Evolutionary conservation across 257 asterid genomes (phyloP), one percentile per base, ranked within the genome.

Genomic region (Solanum sitiens): DNA sequence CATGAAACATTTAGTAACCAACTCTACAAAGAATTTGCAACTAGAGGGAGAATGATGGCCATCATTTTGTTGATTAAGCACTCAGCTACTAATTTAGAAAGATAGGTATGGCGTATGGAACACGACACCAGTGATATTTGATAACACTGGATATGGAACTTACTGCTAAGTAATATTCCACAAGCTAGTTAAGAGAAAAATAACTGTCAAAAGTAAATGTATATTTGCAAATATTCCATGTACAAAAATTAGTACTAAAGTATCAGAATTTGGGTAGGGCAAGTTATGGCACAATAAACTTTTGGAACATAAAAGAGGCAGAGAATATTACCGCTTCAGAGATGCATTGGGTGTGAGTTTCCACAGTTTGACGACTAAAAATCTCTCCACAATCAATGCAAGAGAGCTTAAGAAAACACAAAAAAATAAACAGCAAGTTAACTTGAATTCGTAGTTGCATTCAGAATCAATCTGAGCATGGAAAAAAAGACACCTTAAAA

Each of bases 361-460:
- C 98, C 75, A 95, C 98, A 37, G 93, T 91, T 16, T 93, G 92
- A 91, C 93, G 94, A 85, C 95, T 91, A 88, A 97, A 97, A 15
- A 90, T 91, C 94, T 95, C 90, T 70, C 98, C 98, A 79, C 99
- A 97, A 68, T 97, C 99, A 89, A 97, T 95, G 93, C 99, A 97
- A 44, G 99, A 95, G 40, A 97, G 83, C 99, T 95, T 80, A 35
- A 87, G 3, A 18, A 85, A 84, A 25, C 23, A 35, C 27, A 87
- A 35, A 32, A 15, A 59, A 59, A 59, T 2, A 8, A 84, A 21
- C 50, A 74, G 74, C 68, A 12, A 88, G 63, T 30, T 18, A n/a
- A 37, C 56, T 35, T 27, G 27, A 61, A 73, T 40, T 11, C 5
- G 45, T 30, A 47, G n/a, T 74, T 33, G 70, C 71, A 80, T 53